These are phyloP conservation scores for Hypoxylon cercidicola DNA, from an alignment of 495 filamentous ascomycete species.

Conservation along the genomic window DNA sequence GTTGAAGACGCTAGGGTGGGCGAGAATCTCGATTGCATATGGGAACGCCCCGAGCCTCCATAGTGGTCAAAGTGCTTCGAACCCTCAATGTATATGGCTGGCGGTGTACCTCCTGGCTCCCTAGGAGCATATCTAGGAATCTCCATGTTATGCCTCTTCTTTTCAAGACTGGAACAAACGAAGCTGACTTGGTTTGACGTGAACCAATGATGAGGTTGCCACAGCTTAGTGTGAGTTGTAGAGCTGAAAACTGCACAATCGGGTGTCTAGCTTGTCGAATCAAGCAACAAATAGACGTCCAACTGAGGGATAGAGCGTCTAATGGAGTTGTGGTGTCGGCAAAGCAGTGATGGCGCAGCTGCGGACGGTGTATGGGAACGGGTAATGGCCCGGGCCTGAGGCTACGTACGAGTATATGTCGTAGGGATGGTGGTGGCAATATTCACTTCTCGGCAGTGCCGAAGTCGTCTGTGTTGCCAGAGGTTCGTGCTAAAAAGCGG, in stretches of 20 bases:
- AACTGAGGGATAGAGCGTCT: conserved; percentile 31
- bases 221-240: conserved; percentile 26
- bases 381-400: conserved; percentile 16
- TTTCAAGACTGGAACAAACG: conserved; percentile 33
- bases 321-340: conserved; percentile 29
- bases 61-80: conserved; percentile 60
- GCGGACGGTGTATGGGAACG: conserved; percentile 19
- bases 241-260: conserved; percentile 32
- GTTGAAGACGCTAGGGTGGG: conserved; percentile 53
- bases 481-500: conserved; percentile 27
- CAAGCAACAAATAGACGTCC: conserved; percentile 18
- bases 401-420: conserved; percentile 23
- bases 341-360: conserved; percentile 23
- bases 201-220: conserved; percentile 40
- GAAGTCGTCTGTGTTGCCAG: conserved; percentile 33
- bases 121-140: conserved; percentile 58
- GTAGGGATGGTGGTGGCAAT: conserved; percentile 36
- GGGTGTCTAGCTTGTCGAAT: conserved; percentile 12
- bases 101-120: conserved; percentile 50
- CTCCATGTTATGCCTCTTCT: conserved; percentile 60
- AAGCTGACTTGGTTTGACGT: conserved; percentile 39
- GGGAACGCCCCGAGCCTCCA: conserved; percentile 58
- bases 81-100: conserved; percentile 65
- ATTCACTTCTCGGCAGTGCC: conserved; percentile 34
- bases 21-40: conserved; percentile 57